These are phyloP conservation scores for Dactylorhiza incarnata DNA, from an alignment of 106 monocot species.

Conservation along the genomic window DNA sequence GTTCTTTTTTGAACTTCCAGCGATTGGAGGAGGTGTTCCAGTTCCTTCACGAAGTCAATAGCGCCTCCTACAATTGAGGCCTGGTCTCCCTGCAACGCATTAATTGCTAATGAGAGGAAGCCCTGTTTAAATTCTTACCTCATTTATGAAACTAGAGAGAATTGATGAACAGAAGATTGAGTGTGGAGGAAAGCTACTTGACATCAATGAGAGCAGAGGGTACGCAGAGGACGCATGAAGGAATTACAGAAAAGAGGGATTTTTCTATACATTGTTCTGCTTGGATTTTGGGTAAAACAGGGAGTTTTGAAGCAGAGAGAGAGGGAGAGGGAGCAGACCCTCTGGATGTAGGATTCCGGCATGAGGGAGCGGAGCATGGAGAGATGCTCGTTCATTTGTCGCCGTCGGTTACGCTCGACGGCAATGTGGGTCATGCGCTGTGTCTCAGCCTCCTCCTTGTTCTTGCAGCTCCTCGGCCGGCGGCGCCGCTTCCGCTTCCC, in stretches of 20 bases:
- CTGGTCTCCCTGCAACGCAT: constrained; percentile 70
- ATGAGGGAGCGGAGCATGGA: constrained; percentile 77
- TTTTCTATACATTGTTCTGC: neutral
- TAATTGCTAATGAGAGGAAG: neutral
- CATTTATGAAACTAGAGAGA: constrained; percentile 7
- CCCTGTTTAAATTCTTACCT: neutral
- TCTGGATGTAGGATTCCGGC: constrained; percentile 89
- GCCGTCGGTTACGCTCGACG: constrained; percentile 91
- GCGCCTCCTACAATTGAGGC: constrained; percentile 96
- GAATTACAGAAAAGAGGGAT: neutral
- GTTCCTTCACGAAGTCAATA: constrained; percentile 93
- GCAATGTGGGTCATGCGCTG: constrained; percentile 99
- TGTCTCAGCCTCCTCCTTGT: constrained; percentile 82
- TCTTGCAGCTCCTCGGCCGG: constrained; percentile 64
- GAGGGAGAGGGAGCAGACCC: constrained; percentile 24
- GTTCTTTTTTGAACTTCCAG: constrained; percentile 72
- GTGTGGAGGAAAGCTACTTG: neutral
- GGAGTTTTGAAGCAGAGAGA: neutral
- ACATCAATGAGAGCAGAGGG: neutral
- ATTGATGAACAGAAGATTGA: neutral
- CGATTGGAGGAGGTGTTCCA: constrained; percentile 84
- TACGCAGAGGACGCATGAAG: neutral
- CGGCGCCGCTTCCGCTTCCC: constrained; percentile 62
- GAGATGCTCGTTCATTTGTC: constrained; percentile 96
- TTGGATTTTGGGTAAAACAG: neutral